Evolutionary conservation across 805 yeast genomes (phyloP).

Genomic region (Zygotorulaspora sp.): DNA sequence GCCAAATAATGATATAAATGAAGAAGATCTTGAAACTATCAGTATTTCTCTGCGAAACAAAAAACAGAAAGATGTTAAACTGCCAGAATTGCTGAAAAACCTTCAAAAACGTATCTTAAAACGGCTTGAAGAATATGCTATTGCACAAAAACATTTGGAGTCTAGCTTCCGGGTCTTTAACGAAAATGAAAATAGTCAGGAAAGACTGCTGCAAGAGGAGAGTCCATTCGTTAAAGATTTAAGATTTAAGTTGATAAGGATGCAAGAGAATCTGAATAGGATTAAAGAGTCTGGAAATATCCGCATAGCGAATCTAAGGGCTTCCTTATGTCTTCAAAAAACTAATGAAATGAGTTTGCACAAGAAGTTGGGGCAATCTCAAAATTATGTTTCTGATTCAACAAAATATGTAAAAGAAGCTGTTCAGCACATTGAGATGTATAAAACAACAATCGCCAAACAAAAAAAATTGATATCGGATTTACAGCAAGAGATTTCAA

Average conservation of each 20-base stretch:
- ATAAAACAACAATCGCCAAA: slow-evolving; percentile 1
- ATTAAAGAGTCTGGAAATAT: slow-evolving; percentile 5
- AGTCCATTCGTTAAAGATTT: slow-evolving; percentile 10
- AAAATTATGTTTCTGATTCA: slow-evolving; percentile 2
- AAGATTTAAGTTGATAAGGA: slow-evolving; percentile 4
- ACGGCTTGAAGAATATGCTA: slow-evolving; percentile 9
- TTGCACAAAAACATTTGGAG: neutral
- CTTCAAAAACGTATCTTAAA: slow-evolving; percentile 3
- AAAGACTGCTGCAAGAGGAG: slow-evolving; percentile 8
- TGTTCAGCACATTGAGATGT: neutral
- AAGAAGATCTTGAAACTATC: too few species aligned
- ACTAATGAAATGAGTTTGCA: neutral
- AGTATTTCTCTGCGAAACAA: too few species aligned
- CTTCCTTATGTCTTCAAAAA: slow-evolving; percentile 2
- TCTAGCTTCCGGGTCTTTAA: neutral
- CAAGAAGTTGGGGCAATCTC: slow-evolving; percentile 4
- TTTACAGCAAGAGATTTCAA: neutral
- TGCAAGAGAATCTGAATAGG: slow-evolving; percentile 8
- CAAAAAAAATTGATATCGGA: slow-evolving; percentile 4
- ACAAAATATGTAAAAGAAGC: slow-evolving; percentile 6
- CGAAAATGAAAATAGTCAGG: neutral
- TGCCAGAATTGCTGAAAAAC: neutral
- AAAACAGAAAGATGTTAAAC: neutral
- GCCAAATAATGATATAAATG: too few species aligned
- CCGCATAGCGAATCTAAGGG: slow-evolving; percentile 12